phyloP scores from a whole-genome alignment of 2,329 filamentous ascomycete species.

The Diaporthe nobilis region DNA sequence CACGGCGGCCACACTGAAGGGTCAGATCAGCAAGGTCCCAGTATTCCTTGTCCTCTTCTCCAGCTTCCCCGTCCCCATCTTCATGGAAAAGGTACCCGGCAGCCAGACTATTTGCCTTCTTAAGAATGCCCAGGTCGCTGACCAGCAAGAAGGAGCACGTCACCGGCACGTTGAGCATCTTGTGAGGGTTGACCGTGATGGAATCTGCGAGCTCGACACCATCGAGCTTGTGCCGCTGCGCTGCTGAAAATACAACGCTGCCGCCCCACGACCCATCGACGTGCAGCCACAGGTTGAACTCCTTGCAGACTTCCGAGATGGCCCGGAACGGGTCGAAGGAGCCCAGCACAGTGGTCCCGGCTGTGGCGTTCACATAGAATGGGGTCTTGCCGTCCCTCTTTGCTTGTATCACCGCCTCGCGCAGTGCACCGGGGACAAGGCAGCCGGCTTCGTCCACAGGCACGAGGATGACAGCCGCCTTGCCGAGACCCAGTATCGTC shows the following conservation, averaged over 20 bases:
- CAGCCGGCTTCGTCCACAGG: slow-evolving; percentile 80
- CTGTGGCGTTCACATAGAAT: slow-evolving; percentile 94
- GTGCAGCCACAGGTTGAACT: slow-evolving; percentile 88
- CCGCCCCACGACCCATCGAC: slow-evolving; percentile 94
- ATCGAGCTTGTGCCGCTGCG: slow-evolving; percentile 68
- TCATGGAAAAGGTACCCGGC: slow-evolving; percentile 90
- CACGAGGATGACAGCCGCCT: slow-evolving; percentile 79
- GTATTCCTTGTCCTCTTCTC: slow-evolving; percentile 68
- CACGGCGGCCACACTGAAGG: slow-evolving; percentile 89
- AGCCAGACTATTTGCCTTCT: slow-evolving; percentile 85
- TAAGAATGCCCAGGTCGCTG: slow-evolving; percentile 81
- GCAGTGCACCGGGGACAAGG: slow-evolving; percentile 79
- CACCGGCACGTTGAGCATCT: slow-evolving; percentile 93
- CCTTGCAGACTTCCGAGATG: slow-evolving; percentile 78
- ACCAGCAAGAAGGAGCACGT: slow-evolving; percentile 92
- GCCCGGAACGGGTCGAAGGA: slow-evolving; percentile 85
- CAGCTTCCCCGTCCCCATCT: slow-evolving; percentile 23
- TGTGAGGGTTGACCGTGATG: slow-evolving; percentile 92
- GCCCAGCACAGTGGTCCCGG: slow-evolving; percentile 95
- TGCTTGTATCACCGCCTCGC: slow-evolving; percentile 72
- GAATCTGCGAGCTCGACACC: slow-evolving; percentile 84
- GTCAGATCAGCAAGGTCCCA: slow-evolving; percentile 92
- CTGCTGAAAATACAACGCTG: slow-evolving; percentile 79
- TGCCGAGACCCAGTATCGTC: slow-evolving; percentile 89
- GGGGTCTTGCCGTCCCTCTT: slow-evolving; percentile 80